Evolutionary conservation across 1,284 basidiomycete species (phyloP).

Genomic region (Sanghuangporus baumii): DNA sequence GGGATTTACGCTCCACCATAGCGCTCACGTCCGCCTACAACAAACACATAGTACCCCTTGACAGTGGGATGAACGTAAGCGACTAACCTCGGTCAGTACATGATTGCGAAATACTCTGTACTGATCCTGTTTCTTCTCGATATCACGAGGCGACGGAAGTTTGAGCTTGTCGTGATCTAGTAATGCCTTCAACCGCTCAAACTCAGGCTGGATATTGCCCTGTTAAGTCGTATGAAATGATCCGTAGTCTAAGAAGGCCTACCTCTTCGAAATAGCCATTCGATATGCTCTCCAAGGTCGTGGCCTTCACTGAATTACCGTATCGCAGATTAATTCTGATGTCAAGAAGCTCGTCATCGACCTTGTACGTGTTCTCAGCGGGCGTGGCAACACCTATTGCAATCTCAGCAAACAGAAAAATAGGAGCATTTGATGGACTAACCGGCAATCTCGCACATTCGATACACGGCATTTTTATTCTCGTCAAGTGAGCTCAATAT

Average conservation of each 20-base stretch:
- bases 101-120: conserved; percentile 54
- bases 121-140: conserved; percentile 61
- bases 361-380: conserved; percentile 62
- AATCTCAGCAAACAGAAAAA: conserved; percentile 15
- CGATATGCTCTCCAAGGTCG: conserved; percentile 78
- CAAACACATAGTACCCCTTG: neutral
- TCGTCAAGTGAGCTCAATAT: conserved; percentile 57
- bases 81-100: conserved; percentile 69
- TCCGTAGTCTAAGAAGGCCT: conserved; percentile 24
- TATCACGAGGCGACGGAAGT: conserved; percentile 56
- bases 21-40: conserved; percentile 58
- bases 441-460: conserved; percentile 78
- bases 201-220: conserved; percentile 60
- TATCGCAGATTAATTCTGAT: conserved; percentile 66
- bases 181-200: conserved; percentile 49
- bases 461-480: conserved; percentile 54
- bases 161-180: conserved; percentile 54
- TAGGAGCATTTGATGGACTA: conserved; percentile 27
- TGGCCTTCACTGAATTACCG: conserved; percentile 53
- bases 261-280: conserved; percentile 61
- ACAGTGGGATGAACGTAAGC: neutral
- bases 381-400: conserved; percentile 44
- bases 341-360: conserved; percentile 62
- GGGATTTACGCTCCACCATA: conserved; percentile 66
- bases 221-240: neutral